A percentile compares a stretch with the other conserved stretches of the same genome.
These are phyloP conservation scores for Candida ovalis DNA, from an alignment of 805 yeast species.

Conservation along the genomic window DNA sequence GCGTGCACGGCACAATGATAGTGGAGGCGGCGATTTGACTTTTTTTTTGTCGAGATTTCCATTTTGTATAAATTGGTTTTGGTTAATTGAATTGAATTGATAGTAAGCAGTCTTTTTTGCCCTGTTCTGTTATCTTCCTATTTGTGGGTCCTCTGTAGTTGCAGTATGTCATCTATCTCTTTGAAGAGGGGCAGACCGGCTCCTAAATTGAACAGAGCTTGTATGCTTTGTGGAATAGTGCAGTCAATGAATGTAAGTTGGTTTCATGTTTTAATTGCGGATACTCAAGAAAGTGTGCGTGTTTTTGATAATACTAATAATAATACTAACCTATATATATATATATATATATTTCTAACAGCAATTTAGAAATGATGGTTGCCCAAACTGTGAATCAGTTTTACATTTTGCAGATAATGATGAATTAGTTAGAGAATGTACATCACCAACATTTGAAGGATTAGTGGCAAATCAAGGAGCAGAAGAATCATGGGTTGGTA, in stretches of 20 bases:
- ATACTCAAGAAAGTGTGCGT: not conserved
- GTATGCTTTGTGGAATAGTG: slow-evolving; percentile 94
- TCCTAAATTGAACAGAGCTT: slow-evolving; percentile 80
- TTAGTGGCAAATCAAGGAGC: slow-evolving; percentile 86
- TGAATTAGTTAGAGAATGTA: slow-evolving; percentile 80
- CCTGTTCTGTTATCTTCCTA: too few relatives aligned
- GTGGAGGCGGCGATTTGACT: too few relatives aligned
- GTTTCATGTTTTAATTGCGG: not conserved
- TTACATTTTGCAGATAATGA: slow-evolving; percentile 76
- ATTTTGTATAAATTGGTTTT: too few relatives aligned
- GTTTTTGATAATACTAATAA: too few relatives aligned
- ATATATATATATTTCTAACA: slow-evolving; percentile 10
- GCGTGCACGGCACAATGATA: too few relatives aligned
- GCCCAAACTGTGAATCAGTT: slow-evolving; percentile 94
- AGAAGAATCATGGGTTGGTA: slow-evolving; percentile 88
- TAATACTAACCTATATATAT: too few relatives aligned
- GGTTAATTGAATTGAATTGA: too few relatives aligned
- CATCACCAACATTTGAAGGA: slow-evolving; percentile 96
- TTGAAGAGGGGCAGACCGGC: slow-evolving; percentile 34
- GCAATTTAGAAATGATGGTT: slow-evolving; percentile 78
- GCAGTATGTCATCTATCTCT: slow-evolving; percentile 7
- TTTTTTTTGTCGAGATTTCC: too few relatives aligned
- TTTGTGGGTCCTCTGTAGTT: too few relatives aligned
- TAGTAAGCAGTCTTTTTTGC: too few relatives aligned
- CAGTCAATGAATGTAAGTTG: slow-evolving; percentile 68